Evolutionary conservation across 768 basidiomycete genomes (phyloP).

Genomic region (Suillus subluteus): DNA sequence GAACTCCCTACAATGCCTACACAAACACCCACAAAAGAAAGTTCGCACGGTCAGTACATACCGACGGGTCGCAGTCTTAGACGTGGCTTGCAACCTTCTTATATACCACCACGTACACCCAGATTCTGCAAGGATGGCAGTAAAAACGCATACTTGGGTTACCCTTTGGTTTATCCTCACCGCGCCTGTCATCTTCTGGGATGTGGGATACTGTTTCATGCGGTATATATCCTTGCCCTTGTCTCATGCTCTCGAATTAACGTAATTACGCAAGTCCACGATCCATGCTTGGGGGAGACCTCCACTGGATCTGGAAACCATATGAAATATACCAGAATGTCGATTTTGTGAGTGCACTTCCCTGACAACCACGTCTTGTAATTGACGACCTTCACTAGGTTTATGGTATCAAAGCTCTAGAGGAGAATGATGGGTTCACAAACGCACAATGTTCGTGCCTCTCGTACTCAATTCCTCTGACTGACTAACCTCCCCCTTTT

Average conservation of each 20-base stretch:
- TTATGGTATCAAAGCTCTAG: conserved; percentile 72
- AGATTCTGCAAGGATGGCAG: conserved; percentile 41
- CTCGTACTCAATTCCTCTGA: not conserved
- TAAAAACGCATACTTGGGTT: conserved; percentile 59
- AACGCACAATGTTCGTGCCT: conserved; percentile 78
- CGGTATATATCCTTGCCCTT: conserved; percentile 51
- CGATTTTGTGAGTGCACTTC: conserved; percentile 38
- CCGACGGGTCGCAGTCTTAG: not conserved
- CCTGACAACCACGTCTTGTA: conserved; percentile 34
- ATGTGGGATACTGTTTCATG: conserved; percentile 80
- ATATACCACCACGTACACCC: conserved; percentile 10
- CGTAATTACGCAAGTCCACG: conserved; percentile 59
- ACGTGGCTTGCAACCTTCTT: conserved; percentile 9
- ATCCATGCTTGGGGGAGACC: conserved; percentile 85
- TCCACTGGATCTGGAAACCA: conserved; percentile 91
- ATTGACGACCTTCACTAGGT: conserved; percentile 44
- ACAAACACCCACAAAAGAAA: conserved; percentile 2
- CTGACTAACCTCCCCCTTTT: not conserved
- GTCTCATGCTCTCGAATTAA: conserved; percentile 1
- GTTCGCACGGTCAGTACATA: conserved; percentile 14
- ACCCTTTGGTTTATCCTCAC: conserved; percentile 68
- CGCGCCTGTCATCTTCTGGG: conserved; percentile 66
- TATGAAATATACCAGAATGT: conserved; percentile 80
- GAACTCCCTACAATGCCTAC: not conserved
- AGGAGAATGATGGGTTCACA: conserved; percentile 75